These are phyloP conservation scores for Candida lessepsii DNA, from an alignment of 805 yeast genomes.

Conservation along the genomic window DNA sequence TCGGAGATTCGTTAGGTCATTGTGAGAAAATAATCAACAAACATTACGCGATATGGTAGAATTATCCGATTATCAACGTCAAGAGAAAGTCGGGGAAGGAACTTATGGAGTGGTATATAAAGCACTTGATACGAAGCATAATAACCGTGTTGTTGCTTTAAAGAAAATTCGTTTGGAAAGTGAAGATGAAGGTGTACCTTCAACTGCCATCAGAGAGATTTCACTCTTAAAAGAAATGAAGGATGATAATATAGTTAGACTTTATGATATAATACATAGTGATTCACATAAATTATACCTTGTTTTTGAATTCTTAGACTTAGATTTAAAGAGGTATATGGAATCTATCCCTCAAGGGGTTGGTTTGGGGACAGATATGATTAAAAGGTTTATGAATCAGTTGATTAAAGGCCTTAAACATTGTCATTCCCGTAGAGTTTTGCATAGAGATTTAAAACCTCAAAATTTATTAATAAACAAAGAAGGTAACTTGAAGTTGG, in stretches of 20 bases:
- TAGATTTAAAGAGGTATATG: conserved; percentile 96
- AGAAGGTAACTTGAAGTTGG: conserved; percentile 83
- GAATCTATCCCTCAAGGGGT: conserved; percentile 89
- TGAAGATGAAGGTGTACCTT: conserved; percentile 98
- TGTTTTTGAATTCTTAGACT: conserved; percentile 90
- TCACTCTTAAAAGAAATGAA: conserved; percentile 90
- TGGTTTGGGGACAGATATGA: conserved; percentile 86
- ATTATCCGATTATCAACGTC: conserved; percentile 84
- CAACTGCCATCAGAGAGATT: conserved; percentile 96
- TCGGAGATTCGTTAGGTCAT: too few species aligned
- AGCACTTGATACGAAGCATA: conserved; percentile 84
- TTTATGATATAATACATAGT: conserved; percentile 92
- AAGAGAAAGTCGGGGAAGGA: conserved; percentile 97
- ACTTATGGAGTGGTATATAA: conserved; percentile 98
- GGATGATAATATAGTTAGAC: conserved; percentile 88
- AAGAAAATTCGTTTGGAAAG: conserved; percentile 94
- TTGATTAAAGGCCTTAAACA: conserved; percentile 85
- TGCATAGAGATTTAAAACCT: conserved; percentile 95
- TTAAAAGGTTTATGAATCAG: conserved; percentile 90
- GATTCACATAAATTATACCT: conserved; percentile 89
- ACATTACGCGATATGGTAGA: conserved; percentile 60
- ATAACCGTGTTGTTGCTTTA: conserved; percentile 91
- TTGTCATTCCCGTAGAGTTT: conserved; percentile 91
- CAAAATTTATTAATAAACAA: conserved; percentile 92
- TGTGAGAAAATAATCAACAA: conserved; percentile 1